Conservation (phyloP, 2,329 filamentous ascomycete species). For the Hortaea werneckii region DNA sequence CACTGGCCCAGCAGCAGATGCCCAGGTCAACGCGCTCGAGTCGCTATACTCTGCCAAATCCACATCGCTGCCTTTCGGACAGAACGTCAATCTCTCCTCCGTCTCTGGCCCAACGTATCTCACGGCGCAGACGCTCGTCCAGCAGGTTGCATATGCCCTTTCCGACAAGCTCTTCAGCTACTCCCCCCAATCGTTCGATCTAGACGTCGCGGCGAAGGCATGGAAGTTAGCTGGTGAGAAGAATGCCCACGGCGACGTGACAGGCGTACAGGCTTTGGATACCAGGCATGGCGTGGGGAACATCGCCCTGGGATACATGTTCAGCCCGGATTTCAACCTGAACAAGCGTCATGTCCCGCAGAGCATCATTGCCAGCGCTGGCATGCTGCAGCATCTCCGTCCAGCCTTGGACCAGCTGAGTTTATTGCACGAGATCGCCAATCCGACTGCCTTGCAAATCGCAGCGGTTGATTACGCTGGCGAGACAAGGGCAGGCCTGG, state of each 20-base stretch:
- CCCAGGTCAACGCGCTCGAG: slow-evolving; percentile 1
- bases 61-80: slow-evolving; percentile 43
- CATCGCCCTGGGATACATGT: slow-evolving; percentile 91
- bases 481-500: slow-evolving; percentile 56
- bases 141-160: slow-evolving; percentile 89
- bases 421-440: slow-evolving; percentile 81
- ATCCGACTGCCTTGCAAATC: slow-evolving; percentile 85
- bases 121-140: slow-evolving; percentile 84
- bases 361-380: slow-evolving; percentile 76
- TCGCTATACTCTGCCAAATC: slow-evolving; percentile 26
- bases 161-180: slow-evolving; percentile 98
- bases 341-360: slow-evolving; percentile 86
- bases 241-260: slow-evolving; percentile 75
- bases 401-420: slow-evolving; percentile 83
- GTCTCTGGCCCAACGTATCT: slow-evolving; percentile 85
- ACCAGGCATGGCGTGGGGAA: slow-evolving; percentile 81
- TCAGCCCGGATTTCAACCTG: slow-evolving; percentile 91
- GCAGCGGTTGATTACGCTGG: slow-evolving; percentile 75
- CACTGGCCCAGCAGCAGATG: slow-evolving; percentile 14
- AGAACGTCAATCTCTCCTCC: slow-evolving; percentile 40
- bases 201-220: slow-evolving; percentile 70
- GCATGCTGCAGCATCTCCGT: slow-evolving; percentile 70
- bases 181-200: slow-evolving; percentile 84
- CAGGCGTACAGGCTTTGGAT: slow-evolving; percentile 70
- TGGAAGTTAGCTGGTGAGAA: slow-evolving; percentile 62